phyloP scores from a whole-genome alignment of 1,139 yeast species.

The Zygosaccharomyces sapae region DNA sequence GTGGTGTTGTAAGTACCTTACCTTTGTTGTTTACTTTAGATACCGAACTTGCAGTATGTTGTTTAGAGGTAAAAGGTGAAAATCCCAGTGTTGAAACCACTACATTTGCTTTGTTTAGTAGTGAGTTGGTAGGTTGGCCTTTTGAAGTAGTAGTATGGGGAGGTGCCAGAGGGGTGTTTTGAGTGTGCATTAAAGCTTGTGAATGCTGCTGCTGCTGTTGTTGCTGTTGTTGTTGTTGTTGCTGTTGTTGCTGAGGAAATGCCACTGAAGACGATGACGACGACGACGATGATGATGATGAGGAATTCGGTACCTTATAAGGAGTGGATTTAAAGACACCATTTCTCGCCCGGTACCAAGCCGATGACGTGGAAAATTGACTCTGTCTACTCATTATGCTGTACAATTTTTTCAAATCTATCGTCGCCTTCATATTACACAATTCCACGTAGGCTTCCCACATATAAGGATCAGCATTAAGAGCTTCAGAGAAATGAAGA shows the following conservation, averaged over 20 bases:
- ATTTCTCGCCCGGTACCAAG: slow-evolving; percentile 15
- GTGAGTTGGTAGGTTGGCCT: slow-evolving; percentile 18
- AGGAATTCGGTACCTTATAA: slow-evolving; percentile 8
- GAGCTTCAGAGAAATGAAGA: slow-evolving; percentile 61
- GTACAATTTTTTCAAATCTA: slow-evolving; percentile 46
- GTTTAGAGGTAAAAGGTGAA: slow-evolving; percentile 21
- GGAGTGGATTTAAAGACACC: slow-evolving; percentile 36
- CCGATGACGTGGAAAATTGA: slow-evolving; percentile 10
- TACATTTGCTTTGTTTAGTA: slow-evolving; percentile 22
- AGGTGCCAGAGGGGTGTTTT: slow-evolving; percentile 8
- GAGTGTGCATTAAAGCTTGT: slow-evolving; percentile 30
- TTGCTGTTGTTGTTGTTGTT: slow-evolving; percentile 38
- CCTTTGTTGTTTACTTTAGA: slow-evolving; percentile 20
- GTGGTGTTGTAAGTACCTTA: slow-evolving; percentile 30
- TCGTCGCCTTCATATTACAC: slow-evolving; percentile 65
- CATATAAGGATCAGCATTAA: slow-evolving; percentile 69
- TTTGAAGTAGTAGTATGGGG: slow-evolving; percentile 11
- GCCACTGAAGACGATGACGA: slow-evolving; percentile 41
- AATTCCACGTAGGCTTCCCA: slow-evolving; percentile 85
- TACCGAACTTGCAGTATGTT: slow-evolving; percentile 16
- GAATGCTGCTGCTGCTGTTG: slow-evolving; percentile 26
- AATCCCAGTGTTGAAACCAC: slow-evolving; percentile 18
- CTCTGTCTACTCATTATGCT: slow-evolving; percentile 12
- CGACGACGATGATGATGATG: slow-evolving; percentile 39
- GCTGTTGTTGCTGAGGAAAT: slow-evolving; percentile 16